phyloP scores from a whole-genome alignment of 2,329 filamentous ascomycete species.

The Rutstroemia sp. region DNA sequence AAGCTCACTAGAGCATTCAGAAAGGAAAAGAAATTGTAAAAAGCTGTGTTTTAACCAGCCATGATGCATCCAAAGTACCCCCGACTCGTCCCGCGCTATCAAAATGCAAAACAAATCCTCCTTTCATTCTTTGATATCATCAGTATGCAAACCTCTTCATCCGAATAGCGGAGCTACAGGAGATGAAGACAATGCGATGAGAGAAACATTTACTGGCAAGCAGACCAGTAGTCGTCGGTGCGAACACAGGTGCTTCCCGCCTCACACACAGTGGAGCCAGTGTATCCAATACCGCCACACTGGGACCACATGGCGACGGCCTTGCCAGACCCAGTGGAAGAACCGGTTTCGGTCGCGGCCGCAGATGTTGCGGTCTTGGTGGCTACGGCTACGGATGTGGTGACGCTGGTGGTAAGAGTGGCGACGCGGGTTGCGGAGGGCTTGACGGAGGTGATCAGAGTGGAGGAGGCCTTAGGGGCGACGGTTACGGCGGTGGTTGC shows the following conservation, averaged over 20 bases:
- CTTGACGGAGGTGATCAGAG: neutral
- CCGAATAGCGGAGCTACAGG: too few relatives aligned
- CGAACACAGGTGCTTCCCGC: conserved; percentile 12
- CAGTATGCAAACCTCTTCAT: neutral
- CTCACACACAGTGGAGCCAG: conserved; percentile 15
- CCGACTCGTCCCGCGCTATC: too few relatives aligned
- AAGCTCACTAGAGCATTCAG: too few relatives aligned
- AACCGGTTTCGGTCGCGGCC: neutral
- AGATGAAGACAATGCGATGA: neutral
- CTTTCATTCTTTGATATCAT: neutral
- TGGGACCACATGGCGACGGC: conserved; percentile 13
- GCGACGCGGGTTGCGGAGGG: neutral
- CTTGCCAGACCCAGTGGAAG: neutral
- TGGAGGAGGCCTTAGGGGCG: neutral
- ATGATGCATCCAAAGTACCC: too few relatives aligned
- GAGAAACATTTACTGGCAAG: conserved; percentile 1
- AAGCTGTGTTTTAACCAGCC: too few relatives aligned
- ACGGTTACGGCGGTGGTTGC: neutral
- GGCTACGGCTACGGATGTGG: neutral
- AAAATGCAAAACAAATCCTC: neutral
- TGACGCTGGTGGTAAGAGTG: neutral
- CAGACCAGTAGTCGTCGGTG: conserved; percentile 13
- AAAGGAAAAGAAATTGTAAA: too few relatives aligned
- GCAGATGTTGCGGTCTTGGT: neutral
- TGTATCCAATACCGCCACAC: conserved; percentile 20